Base-by-base conservation (phyloP, 2,329 filamentous ascomycete species). In the Huntiella savannae region DNA sequence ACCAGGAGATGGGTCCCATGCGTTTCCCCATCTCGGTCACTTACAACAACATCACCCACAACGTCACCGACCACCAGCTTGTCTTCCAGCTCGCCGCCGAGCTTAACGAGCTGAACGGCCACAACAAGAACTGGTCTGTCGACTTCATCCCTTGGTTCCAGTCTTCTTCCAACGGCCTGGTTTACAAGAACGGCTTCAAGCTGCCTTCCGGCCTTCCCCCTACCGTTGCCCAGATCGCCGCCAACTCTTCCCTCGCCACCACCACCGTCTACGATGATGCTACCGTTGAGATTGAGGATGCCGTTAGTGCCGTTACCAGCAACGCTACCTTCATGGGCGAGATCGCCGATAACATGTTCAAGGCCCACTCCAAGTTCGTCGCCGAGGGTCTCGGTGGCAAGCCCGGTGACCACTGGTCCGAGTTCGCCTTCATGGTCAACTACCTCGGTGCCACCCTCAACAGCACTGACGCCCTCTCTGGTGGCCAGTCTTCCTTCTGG, bases 1-100 rank as follows among this genome's bases (percentile, higher is more conserved):
- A 81, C 56, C 75, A 79, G 53, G 77, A 79, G 55, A 68, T 68
- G 71, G 77, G 77, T 0, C 73, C 75, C 0, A 79, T 80, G 75
- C 63, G 75, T 2, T 74, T 80, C 52, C 76, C 77, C 0, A 63
- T 70, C 12, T 66, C 63, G 2, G 66, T 71, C 51, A 56, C 65
- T 2, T 65, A 66, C 22, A 66, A 64, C n/a, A 74, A 75, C 51
- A 64, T 71, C 53, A 77, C 70, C 0, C 61, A 63, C 51, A 67
- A 74, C 49, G 73, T 79, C 51, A 67, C 69, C 6, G 77, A 80
- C 52, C 75, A 79, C 54, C 66, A 72, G 50, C 64, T 81, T 55
- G 73, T 79, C 0, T 79, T 78, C 56, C 72, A 79, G 55, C 63
- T 81, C 2, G 75, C 68, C 2, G 66, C 66, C 4, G 67, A 70